Evolutionary conservation across 2,329 filamentous ascomycete species (phyloP), one percentile per base, ranked within the genome.

Genomic region (Phialocephala subalpina): DNA sequence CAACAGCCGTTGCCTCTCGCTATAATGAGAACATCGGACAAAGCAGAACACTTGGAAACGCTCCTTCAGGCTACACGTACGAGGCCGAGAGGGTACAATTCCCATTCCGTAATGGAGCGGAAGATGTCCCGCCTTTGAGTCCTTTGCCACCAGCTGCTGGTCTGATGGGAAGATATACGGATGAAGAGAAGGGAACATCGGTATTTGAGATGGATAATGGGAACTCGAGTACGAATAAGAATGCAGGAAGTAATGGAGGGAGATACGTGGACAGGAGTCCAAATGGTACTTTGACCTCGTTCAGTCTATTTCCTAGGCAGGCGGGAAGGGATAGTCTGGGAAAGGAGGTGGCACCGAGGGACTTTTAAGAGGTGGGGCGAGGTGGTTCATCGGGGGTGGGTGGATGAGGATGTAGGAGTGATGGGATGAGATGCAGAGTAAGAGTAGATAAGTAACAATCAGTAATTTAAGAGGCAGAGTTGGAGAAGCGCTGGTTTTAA

Each of bases 121-220:
- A 45, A 20, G 58, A 52, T 11, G 52, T 60, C 12, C 38, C 58
- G 4, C 61, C 61, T 9, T n/a, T 65, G n/a, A 65, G 58, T 45
- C 58, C 52, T 33, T 55, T 65, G 22, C 57, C 52, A 22, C 18
- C 33, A 16, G 58, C 63, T 16, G 27, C 27, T n/a, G n/a, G n/a
- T n/a, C n/a, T n/a, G 49, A 53, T 33, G 49, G 27, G 25, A 18
- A 7, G 12, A 12, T 53, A 53, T 11, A 53, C 3, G 25, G 22
- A 53, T 53, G 49, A 53, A 11, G 49, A 53, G 49, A 53, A n/a
- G 18, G 45, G 45, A 18, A 33, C 12, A 7, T 12, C 25, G 49
- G 49, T 53, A 1, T 53, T 33, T 53, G 49, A 29, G 25, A 53
- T 53, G 49, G 25, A 53, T 53, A 33, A 33, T 33, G 25, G 49